Evolutionary conservation across 768 basidiomycete genomes (phyloP), one percentile per base, ranked within the genome.

Genomic region (Suillus paluster): DNA sequence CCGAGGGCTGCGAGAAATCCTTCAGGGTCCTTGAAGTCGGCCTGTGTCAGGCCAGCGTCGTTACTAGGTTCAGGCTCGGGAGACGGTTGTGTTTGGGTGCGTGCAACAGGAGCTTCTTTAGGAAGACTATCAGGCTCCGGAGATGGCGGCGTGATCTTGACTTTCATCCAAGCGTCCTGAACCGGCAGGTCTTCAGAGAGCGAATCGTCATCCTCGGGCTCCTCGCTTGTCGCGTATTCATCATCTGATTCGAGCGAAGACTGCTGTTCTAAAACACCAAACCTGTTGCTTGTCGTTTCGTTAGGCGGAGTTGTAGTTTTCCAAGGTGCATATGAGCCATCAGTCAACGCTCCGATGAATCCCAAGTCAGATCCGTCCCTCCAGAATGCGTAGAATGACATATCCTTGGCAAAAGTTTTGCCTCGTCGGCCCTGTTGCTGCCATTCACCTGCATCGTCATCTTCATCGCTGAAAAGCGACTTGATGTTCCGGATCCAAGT

Each of bases 361-460:
- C 71, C 73, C 3, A 88, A 58, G 66, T 89, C 87, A 1, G 67
- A 59, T 5, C 77, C 78, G 6, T 71, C 65, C 57, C 71, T 73
- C 88, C 88, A 89, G 61, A 83, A 86, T 0, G 77, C 79, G 64
- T 86, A 87, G 0, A 76, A 34, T 0, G 83, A 73, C 2, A 65
- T 65, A 34, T 75, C 72, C 50, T 66, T 67, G 21, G 34, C 57
- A 23, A 48, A 11, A 3, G 65, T 67, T 58, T 64, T 66, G 30
- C 75, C 75, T 12, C 55, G 59, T 4, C 45, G 64, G 23, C 79
- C 78, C 23, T 73, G 74, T 5, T 10, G 70, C 38, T 76, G 65
- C 82, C 84, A 84, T 21, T 62, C 57, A 19, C 42, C 69, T 39
- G 70, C 67, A 2, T 66, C 60, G 4, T 68, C 66, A 2, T 62